Evolutionary conservation across 371 early-diverging fungal species (phyloP), one percentile per base, ranked within the genome.

Genomic region (Rhizomucor miehei): DNA sequence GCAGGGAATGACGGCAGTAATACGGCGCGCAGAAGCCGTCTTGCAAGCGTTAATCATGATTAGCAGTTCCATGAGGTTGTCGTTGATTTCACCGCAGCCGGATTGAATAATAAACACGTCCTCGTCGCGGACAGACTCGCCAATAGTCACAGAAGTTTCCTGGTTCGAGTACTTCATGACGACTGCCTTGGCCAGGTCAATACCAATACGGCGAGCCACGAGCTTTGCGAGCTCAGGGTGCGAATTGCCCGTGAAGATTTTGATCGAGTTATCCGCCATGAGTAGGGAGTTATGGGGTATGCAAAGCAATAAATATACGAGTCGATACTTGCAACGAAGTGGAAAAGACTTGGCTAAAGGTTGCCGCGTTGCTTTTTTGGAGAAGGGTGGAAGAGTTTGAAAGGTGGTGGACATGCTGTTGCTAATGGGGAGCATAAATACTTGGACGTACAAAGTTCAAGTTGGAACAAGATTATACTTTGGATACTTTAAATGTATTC

Each of bases 1-100:
- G 74, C 93, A 93, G 34, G 99, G 99, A 53, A 98, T 87, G 53
- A 98, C 97, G 23, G 95, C 97, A n/a, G 96, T 96, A 69, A 97
- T 87, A 44, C 89, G 78, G 55, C 90, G 88, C 50, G 95, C 96
- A 38, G 93, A 93, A 34, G 98, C 97, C 0, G 94, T 95, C 71
- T 93, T 93, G 80, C 98, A 97, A 14, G 97, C 97, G 63, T 88
- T 88, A 70, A 97, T 93, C 91, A 97, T 91, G 62, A 96, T 93
- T 55, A 97, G 81, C 37, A 95, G 82, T 70, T 98, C 98, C 92
- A 98, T 94, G 54, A 98, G 72, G 67, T 93, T 86, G 77, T 98
- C 97, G 65, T 90, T 93, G 73, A 93, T 89, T 75, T 91, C 91
- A 48, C 92, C 94, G 70, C 90, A 89, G 29, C 92, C 92, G 20